These are phyloP conservation scores for Phytophthora gonapodyides DNA, from an alignment of 352 stramenopile genomes.

Conservation along the genomic window DNA sequence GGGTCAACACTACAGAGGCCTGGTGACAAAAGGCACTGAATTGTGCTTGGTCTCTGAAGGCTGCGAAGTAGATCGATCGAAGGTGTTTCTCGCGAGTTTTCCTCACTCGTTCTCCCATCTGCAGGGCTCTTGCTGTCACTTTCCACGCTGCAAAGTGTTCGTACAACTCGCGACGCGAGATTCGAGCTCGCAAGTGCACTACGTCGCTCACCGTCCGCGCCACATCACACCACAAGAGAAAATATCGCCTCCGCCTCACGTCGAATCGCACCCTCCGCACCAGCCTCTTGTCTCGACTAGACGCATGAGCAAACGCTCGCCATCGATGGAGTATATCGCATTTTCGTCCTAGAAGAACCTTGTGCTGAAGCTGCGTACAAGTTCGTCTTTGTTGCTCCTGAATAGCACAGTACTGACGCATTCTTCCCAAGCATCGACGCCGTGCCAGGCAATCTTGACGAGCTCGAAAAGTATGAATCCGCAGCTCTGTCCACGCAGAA, in stretches of 20 bases:
- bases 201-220: constrained; percentile 15
- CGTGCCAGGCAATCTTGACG: constrained; percentile 16
- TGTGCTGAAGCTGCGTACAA: constrained; percentile 8
- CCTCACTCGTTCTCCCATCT: constrained; percentile 13
- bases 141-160: constrained; percentile 39
- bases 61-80: constrained; percentile 19
- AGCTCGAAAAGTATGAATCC: constrained; percentile 22
- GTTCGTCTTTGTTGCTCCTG: constrained; percentile 7
- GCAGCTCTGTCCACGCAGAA: constrained; percentile 25
- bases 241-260: constrained; percentile 29
- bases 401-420: constrained; percentile 13
- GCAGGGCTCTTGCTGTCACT: constrained; percentile 18
- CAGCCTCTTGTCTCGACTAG: constrained; percentile 14
- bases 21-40: constrained; percentile 10
- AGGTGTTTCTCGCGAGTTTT: constrained; percentile 4
- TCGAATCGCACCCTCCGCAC: constrained; percentile 26
- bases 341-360: constrained; percentile 9
- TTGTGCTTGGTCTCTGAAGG: constrained; percentile 13
- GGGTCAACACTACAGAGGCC: constrained; percentile 1
- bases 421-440: constrained; percentile 15
- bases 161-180: constrained; percentile 12
- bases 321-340: constrained; percentile 23
- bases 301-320: constrained; percentile 19
- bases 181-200: constrained; percentile 14
- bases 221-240: constrained; percentile 38